phyloP scores from a whole-genome alignment of 1,284 basidiomycete species.

The Polyporus tsugae region DNA sequence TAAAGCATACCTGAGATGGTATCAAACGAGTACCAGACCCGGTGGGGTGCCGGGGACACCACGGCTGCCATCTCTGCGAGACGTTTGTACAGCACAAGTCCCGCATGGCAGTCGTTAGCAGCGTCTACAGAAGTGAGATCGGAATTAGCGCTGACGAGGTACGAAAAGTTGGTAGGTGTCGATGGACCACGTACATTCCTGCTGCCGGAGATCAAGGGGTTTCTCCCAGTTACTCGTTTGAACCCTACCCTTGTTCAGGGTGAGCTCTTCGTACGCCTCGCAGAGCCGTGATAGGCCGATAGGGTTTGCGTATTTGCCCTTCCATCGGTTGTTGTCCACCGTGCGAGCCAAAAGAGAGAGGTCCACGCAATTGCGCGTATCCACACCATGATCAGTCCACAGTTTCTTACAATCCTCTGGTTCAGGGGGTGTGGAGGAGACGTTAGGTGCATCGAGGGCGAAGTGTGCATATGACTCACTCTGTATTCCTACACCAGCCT shows the following conservation, averaged over 20 bases:
- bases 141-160: constrained; percentile 21
- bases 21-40: constrained; percentile 66
- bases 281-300: constrained; percentile 70
- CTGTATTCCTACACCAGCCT: constrained; percentile 78
- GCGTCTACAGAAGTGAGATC: constrained; percentile 58
- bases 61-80: constrained; percentile 50
- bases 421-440: neutral
- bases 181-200: constrained; percentile 58
- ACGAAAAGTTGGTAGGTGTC: neutral
- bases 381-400: constrained; percentile 59
- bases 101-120: constrained; percentile 74
- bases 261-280: constrained; percentile 60
- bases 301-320: constrained; percentile 62
- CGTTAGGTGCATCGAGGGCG: neutral
- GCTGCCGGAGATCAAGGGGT: constrained; percentile 52
- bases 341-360: constrained; percentile 71
- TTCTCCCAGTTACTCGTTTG: constrained; percentile 75
- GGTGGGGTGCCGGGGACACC: constrained; percentile 51
- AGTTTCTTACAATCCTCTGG: constrained; percentile 73
- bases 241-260: constrained; percentile 64
- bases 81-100: constrained; percentile 56
- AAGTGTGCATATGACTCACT: constrained; percentile 46
- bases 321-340: constrained; percentile 73
- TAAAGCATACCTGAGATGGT: constrained; percentile 53
- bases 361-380: constrained; percentile 67